These are phyloP conservation scores for Cymbopogon flexuosus DNA, from an alignment of 202 grass and related monocot species.

Conservation along the genomic window DNA sequence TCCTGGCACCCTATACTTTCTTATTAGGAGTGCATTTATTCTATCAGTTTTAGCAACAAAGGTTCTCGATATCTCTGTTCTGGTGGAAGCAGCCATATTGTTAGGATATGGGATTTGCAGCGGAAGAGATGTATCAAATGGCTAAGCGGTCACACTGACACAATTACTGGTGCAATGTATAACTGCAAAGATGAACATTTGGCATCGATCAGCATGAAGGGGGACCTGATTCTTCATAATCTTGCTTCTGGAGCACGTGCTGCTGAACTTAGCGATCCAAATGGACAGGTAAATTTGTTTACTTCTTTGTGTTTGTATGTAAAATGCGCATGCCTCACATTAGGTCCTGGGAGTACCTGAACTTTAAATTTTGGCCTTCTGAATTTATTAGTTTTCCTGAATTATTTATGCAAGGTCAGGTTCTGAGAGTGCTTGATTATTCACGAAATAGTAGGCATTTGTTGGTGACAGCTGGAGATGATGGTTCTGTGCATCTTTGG, in stretches of 20 bases:
- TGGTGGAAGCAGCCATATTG: slow-evolving; percentile 83
- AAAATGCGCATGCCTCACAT: background rate
- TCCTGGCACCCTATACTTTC: slow-evolving; percentile 24
- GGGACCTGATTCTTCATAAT: slow-evolving; percentile 98
- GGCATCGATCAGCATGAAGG: slow-evolving; percentile 87
- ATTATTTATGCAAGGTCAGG: slow-evolving; percentile 56
- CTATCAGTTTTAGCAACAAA: slow-evolving; percentile 96
- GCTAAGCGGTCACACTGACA: slow-evolving; percentile 84
- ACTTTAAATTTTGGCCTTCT: slow-evolving; percentile 17
- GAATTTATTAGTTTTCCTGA: slow-evolving; percentile 20
- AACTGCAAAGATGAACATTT: slow-evolving; percentile 96
- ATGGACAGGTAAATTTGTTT: slow-evolving; percentile 65
- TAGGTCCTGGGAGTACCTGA: slow-evolving; percentile 1
- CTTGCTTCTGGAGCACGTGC: slow-evolving; percentile 90
- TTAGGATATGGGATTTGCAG: slow-evolving; percentile 96
- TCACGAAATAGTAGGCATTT: slow-evolving; percentile 80
- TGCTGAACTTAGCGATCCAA: slow-evolving; percentile 94
- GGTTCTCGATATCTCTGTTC: slow-evolving; percentile 95
- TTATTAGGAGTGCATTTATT: slow-evolving; percentile 81
- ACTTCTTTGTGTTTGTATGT: background rate
- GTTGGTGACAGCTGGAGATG: slow-evolving; percentile 86
- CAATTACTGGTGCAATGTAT: slow-evolving; percentile 91
- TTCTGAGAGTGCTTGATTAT: slow-evolving; percentile 95
- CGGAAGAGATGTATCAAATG: slow-evolving; percentile 96
- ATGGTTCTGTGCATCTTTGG: slow-evolving; percentile 97